These are phyloP conservation scores for Colletotrichum higginsianum DNA, from an alignment of 2,329 filamentous ascomycete species.

Conservation along the genomic window DNA sequence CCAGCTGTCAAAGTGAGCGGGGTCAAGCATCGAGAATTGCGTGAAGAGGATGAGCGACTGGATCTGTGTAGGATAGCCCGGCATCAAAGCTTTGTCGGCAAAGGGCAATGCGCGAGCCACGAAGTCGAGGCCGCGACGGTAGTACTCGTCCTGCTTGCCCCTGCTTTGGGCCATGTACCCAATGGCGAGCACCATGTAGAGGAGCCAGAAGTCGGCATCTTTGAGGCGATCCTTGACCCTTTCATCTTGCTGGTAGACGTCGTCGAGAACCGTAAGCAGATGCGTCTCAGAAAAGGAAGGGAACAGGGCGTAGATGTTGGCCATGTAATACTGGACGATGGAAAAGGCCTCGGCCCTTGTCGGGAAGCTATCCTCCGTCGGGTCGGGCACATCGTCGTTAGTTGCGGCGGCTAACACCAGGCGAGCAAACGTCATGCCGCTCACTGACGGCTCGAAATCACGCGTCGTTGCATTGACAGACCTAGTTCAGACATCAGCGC, in stretches of 20 bases:
- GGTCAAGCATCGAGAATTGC: slow-evolving; percentile 91
- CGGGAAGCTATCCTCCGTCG: slow-evolving; percentile 75
- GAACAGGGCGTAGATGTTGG: slow-evolving; percentile 83
- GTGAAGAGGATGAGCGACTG: slow-evolving; percentile 90
- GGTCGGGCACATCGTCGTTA: slow-evolving; percentile 79
- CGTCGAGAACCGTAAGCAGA: slow-evolving; percentile 84
- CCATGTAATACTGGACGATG: slow-evolving; percentile 87
- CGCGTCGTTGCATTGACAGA: slow-evolving; percentile 95
- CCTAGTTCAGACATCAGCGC: slow-evolving; percentile 58
- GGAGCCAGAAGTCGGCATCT: slow-evolving; percentile 84
- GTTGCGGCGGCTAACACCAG: slow-evolving; percentile 87
- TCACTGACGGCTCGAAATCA: slow-evolving; percentile 91
- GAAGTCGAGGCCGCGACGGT: slow-evolving; percentile 69
- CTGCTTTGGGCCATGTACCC: slow-evolving; percentile 82
- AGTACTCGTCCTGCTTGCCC: slow-evolving; percentile 75
- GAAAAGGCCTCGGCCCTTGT: slow-evolving; percentile 76
- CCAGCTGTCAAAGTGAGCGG: slow-evolving; percentile 94
- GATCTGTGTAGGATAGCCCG: slow-evolving; percentile 87
- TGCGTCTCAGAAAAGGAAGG: slow-evolving; percentile 87
- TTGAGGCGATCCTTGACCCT: slow-evolving; percentile 64
- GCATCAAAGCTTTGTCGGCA: slow-evolving; percentile 86
- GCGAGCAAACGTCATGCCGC: slow-evolving; percentile 92
- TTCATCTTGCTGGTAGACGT: slow-evolving; percentile 81
- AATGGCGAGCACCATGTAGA: slow-evolving; percentile 92
- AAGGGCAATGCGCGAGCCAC: slow-evolving; percentile 78